Base-by-base conservation (phyloP, 306 rosid species). In the Oemleria cerasiformis region DNA sequence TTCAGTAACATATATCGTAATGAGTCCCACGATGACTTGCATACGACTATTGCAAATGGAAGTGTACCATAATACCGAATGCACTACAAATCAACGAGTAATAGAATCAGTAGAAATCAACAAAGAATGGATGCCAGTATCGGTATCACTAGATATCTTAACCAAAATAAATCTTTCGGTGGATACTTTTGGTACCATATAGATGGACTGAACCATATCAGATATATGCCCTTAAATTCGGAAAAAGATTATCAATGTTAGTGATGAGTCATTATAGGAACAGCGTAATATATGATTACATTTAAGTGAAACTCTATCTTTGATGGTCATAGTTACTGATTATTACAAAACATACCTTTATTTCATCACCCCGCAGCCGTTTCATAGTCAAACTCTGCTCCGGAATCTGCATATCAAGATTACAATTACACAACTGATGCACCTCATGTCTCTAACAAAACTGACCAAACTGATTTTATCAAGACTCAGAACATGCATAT, bases 351-450 rank as follows among this genome's bases (percentile, higher is more conserved):
- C 79, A 73, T 78, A 93, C 98, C 98, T 85, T 93, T 80, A 93
- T 93, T 85, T 93, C 97, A 84, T 81, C 67, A 55, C 98, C 98
- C 4, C 85, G 89, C 48, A 93, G 90, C 57, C 96, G 88, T 75
- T 88, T 93, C 97, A 93, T 87, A 16, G 82, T 77, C 88, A 93
- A 86, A 77, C 88, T 90, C 79, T 93, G 98, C 61, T 84, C 81
- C 48, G 72, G 57, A 76, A 93, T 84, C 98, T 92, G 89, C 86
- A 84, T 68, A 75, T 65, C 57, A 64, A 73, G 58, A 60, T 45
- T 71, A 59, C 62, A 74, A 19, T 54, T 17, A 48, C 65, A 71
- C 43, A 68, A 34, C 40, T 36, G 7, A 42, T 55, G 36, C 36
- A 64, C 76, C 64, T 69, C 42, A 47, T 5, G 75, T 38, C 21